phyloP scores from a whole-genome alignment of 495 filamentous ascomycete genomes.

The Annulohypoxylon moriforme region DNA sequence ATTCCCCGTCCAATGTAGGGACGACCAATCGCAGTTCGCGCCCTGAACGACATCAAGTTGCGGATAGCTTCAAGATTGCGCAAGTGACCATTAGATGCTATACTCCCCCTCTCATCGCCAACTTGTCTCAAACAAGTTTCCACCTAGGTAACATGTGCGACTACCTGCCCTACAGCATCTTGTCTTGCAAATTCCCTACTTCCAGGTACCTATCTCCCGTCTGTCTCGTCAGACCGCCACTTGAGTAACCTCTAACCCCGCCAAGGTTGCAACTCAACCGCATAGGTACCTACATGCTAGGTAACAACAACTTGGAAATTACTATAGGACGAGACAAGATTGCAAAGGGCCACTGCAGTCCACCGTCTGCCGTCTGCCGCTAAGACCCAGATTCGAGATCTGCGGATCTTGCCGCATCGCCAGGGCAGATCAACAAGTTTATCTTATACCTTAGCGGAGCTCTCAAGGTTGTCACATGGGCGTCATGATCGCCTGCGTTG shows the following conservation, averaged over 20 bases:
- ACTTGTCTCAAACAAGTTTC: constrained; percentile 1
- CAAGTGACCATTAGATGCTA: neutral
- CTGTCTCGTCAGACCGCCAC: neutral
- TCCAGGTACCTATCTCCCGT: too few species aligned
- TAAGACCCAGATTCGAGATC: constrained; percentile 4
- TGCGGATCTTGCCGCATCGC: constrained; percentile 2
- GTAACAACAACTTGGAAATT: neutral
- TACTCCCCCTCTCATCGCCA: neutral
- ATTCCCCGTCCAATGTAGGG: neutral
- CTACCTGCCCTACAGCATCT: neutral
- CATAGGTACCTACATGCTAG: neutral
- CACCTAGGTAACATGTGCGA: neutral
- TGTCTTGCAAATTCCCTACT: neutral
- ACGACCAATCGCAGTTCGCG: constrained; percentile 7
- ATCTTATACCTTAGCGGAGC: neutral
- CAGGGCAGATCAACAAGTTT: neutral
- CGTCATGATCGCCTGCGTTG: neutral
- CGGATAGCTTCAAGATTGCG: constrained; percentile 21
- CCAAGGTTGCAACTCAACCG: constrained; percentile 1
- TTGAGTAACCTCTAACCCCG: neutral
- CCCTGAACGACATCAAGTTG: constrained; percentile 16
- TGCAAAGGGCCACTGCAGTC: constrained; percentile 3
- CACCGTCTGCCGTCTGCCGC: neutral
- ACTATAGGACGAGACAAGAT: neutral
- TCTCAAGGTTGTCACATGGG: neutral